Base-by-base conservation (phyloP, 2,329 filamentous ascomycete species). In the Trichophyton simii region DNA sequence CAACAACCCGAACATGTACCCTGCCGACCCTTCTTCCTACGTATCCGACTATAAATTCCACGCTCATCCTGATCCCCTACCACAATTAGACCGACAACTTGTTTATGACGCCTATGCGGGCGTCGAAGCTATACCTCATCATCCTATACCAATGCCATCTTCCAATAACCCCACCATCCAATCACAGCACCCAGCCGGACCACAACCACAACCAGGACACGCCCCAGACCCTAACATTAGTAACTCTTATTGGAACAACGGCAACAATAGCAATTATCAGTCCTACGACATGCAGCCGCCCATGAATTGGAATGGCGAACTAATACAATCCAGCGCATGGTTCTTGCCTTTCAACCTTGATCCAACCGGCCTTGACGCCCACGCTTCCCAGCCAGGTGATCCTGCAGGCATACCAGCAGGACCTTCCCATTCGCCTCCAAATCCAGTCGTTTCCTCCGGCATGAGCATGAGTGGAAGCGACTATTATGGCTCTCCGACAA, bases 271-370 rank as follows among this genome's bases (percentile, higher is more conserved):
- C 73, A 59, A 28, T 28, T 54, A 54, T 25, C 50, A 54, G n/a
- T 18, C 57, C 28, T 44, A 42, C 57, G 57, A 59, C 1, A 59
- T 59, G 57, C 38, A 28, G 20, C 34, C 34, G 3, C 1, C 73
- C 70, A 3, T 69, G 34, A 57, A 57, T 9, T 63, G 64, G 64
- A 20, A 70, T 4, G 72, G 71, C 57, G 73, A 74, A 48, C 74
- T 70, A 62, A 71, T 74, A 60, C 74, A 76, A 50, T 73, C 74
- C 54, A 87, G 86, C 59, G 89, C 88, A 3, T 97, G 91, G 89
- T 95, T 95, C 72, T 85, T 95, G 78, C 90, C 91, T 1, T 95
- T 96, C 74, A 95, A 95, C 70, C 84, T 95, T 74, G 88, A 94
- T 62, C 88, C 90, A 3, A 62, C 73, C 8, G 62, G 60, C n/a